phyloP scores from a whole-genome alignment of 2,329 filamentous ascomycete species.

The Ambrosiella cleistominuta region DNA sequence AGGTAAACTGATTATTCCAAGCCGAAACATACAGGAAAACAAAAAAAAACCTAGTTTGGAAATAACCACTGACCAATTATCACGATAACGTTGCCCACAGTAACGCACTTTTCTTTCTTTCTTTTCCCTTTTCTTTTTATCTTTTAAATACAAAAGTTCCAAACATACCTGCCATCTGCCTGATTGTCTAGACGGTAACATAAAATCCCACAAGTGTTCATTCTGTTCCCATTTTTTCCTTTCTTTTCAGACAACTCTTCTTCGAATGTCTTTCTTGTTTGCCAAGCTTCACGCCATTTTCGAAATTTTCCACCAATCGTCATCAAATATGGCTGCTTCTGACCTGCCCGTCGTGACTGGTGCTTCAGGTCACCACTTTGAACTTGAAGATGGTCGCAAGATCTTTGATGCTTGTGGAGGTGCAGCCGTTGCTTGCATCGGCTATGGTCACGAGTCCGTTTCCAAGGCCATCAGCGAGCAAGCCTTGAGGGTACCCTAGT shows the following conservation, averaged over 20 bases:
- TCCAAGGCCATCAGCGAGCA: constrained; percentile 41
- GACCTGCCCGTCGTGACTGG: background rate
- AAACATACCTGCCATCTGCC: no score
- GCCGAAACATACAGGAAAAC: no score
- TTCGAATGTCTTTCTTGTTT: background rate
- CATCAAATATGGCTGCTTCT: background rate
- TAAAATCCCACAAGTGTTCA: no score
- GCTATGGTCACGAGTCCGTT: constrained; percentile 46
- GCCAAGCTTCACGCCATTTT: background rate
- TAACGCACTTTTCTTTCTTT: no score
- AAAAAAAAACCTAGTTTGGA: no score
- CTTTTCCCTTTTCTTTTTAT: no score
- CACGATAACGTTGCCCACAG: no score
- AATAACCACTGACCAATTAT: no score
- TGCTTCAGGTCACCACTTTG: constrained; percentile 16
- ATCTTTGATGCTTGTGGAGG: constrained; percentile 60
- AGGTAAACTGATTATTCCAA: no score
- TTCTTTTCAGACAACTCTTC: background rate
- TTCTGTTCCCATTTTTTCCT: background rate
- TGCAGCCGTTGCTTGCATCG: constrained; percentile 54
- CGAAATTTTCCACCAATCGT: background rate
- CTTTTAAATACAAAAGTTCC: no score
- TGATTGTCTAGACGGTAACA: no score
- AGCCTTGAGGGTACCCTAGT: constrained; percentile 14
- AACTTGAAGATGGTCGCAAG: constrained; percentile 24